Conservation (phyloP, 306 rosid species). For the Cicer judaicum region DNA sequence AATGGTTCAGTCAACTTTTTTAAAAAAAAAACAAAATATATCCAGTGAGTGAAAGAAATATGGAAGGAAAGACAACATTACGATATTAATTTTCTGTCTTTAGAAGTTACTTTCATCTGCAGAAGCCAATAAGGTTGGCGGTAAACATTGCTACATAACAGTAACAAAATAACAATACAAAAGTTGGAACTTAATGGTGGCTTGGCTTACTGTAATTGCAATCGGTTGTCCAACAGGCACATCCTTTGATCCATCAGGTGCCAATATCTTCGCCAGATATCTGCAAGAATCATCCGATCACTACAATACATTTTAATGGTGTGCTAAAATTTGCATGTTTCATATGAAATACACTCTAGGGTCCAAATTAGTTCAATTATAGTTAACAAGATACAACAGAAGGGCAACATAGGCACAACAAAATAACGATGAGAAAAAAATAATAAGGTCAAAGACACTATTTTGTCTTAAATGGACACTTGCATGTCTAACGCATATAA, state of each 20-base stretch:
- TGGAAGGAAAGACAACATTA: slow-evolving; percentile 12
- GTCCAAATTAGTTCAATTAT: slow-evolving; percentile 27
- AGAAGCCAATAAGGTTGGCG: slow-evolving; percentile 30
- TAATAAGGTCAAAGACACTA: neutral
- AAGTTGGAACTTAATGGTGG: slow-evolving; percentile 41
- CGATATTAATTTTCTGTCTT: slow-evolving; percentile 16
- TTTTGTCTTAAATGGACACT: neutral
- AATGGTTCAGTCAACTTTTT: slow-evolving; percentile 1
- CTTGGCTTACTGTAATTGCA: slow-evolving; percentile 74
- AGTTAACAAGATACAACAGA: neutral
- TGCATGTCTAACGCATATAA: neutral
- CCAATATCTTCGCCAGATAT: slow-evolving; percentile 90
- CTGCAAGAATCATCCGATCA: slow-evolving; percentile 57
- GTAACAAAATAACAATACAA: slow-evolving; percentile 33
- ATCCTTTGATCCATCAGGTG: slow-evolving; percentile 90
- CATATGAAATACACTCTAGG: slow-evolving; percentile 32
- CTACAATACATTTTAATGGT: slow-evolving; percentile 41
- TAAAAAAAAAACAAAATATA: slow-evolving; percentile 10
- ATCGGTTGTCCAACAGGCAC: slow-evolving; percentile 92
- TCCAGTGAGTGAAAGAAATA: slow-evolving; percentile 12
- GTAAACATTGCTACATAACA: slow-evolving; percentile 30
- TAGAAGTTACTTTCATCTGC: slow-evolving; percentile 33
- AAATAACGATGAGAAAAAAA: neutral
- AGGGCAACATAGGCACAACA: neutral
- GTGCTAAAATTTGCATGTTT: slow-evolving; percentile 26